These are phyloP conservation scores for Nakataea oryzae DNA, from an alignment of 2,329 filamentous ascomycete species.

Conservation along the genomic window DNA sequence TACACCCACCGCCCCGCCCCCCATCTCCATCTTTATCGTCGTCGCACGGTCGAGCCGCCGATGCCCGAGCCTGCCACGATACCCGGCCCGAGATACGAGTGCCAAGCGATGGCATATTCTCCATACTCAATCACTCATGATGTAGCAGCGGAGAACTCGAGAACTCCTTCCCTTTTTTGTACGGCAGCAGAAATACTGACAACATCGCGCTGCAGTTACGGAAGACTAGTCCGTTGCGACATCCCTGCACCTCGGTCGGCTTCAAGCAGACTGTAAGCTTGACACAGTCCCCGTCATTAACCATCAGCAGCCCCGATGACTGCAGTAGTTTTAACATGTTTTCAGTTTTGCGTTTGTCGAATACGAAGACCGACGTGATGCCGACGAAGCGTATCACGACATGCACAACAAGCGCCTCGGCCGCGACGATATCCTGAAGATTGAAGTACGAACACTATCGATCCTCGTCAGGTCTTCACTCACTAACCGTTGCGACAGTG, in stretches of 20 bases:
- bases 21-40: conserved; percentile 15
- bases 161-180: background rate
- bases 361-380: conserved; percentile 96
- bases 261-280: conserved; percentile 83
- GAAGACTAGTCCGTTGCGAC: conserved; percentile 93
- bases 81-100: background rate
- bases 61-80: conserved; percentile 1
- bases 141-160: conserved; percentile 1
- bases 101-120: background rate
- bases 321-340: conserved; percentile 4
- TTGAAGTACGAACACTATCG: conserved; percentile 57
- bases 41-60: conserved; percentile 34
- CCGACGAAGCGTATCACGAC: conserved; percentile 97
- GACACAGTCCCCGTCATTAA: background rate
- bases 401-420: conserved; percentile 99
- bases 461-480: background rate
- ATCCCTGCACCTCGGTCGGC: conserved; percentile 94
- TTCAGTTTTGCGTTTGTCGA: conserved; percentile 91
- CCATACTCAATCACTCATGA: background rate
- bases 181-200: conserved; percentile 29
- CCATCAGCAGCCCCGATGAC: background rate
- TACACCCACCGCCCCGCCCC: conserved; percentile 8
- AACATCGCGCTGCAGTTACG: conserved; percentile 56
- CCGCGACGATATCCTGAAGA: conserved; percentile 91
- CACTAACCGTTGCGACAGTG: conserved; percentile 49